Conservation (phyloP, 2,329 filamentous ascomycete species). For the Pseudogymnoascus sp. region DNA sequence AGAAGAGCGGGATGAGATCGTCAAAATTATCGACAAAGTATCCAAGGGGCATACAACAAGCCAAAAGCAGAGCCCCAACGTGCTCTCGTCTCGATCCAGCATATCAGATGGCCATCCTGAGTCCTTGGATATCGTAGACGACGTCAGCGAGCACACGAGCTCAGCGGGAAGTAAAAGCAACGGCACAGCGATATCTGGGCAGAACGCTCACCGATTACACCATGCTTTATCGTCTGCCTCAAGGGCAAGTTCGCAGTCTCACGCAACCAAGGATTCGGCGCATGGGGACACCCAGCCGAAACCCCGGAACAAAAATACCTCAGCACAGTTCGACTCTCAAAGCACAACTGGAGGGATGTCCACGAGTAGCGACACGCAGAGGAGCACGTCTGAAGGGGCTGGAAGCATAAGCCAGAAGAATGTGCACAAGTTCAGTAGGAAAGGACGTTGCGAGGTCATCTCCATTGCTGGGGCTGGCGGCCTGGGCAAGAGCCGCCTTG, state of each 20-base stretch:
- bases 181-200: background rate
- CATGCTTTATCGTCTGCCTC: conserved; percentile 4
- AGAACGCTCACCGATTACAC: background rate
- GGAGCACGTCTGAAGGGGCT: conserved; percentile 25
- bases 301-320: conserved; percentile 8
- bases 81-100: conserved; percentile 49
- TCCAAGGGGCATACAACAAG: conserved; percentile 55
- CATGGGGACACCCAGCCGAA: background rate
- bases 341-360: background rate
- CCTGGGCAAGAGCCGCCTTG: conserved; percentile 59
- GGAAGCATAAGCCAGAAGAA: conserved; percentile 27
- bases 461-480: conserved; percentile 56
- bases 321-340: background rate
- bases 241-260: background rate
- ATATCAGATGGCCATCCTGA: conserved; percentile 38
- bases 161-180: conserved; percentile 43
- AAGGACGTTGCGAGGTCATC: conserved; percentile 59
- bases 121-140: conserved; percentile 38
- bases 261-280: background rate
- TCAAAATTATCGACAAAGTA: conserved; percentile 71
- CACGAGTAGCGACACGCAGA: conserved; percentile 1
- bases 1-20: conserved; percentile 62
- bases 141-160: conserved; percentile 55
- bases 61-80: conserved; percentile 38
- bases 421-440: conserved; percentile 48